phyloP scores from a whole-genome alignment of 495 filamentous ascomycete species.

The Symbiotaphrina buchneri region DNA sequence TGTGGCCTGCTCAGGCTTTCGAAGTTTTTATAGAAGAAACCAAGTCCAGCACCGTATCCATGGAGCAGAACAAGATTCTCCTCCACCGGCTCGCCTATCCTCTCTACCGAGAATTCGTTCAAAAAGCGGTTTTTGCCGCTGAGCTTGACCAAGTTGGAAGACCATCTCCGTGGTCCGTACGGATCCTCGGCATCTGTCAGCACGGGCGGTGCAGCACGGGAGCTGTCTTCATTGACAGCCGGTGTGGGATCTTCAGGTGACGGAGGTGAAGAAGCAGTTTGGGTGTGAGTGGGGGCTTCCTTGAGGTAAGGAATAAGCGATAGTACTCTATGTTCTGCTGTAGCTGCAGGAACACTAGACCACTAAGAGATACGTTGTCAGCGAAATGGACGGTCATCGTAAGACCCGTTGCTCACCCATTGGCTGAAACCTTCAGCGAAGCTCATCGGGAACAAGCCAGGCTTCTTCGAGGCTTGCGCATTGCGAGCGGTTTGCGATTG shows the following conservation, averaged over 20 bases:
- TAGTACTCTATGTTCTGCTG: slow-evolving; percentile 76
- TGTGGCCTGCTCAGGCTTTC: slow-evolving; percentile 53
- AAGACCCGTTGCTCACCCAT: slow-evolving; percentile 41
- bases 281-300: slow-evolving; percentile 44
- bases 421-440: slow-evolving; percentile 82
- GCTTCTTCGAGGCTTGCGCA: too few relatives aligned
- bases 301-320: slow-evolving; percentile 70
- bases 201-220: slow-evolving; percentile 21
- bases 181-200: slow-evolving; percentile 42
- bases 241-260: slow-evolving; percentile 12
- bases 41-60: slow-evolving; percentile 86
- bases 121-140: slow-evolving; percentile 67
- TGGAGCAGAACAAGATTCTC: slow-evolving; percentile 93
- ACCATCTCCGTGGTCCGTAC: slow-evolving; percentile 68
- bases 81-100: slow-evolving; percentile 49
- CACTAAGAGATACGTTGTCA: slow-evolving; percentile 32
- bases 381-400: not conserved
- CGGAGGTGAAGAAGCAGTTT: slow-evolving; percentile 31
- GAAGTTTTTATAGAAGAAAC: slow-evolving; percentile 97
- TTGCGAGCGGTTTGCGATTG: slow-evolving; percentile 12
- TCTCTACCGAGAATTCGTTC: slow-evolving; percentile 84
- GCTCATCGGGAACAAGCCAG: slow-evolving; percentile 59
- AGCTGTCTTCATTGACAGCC: slow-evolving; percentile 14
- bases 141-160: slow-evolving; percentile 63
- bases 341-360: slow-evolving; percentile 57